Base-by-base conservation (phyloP, 192 early-diverging fungal species). In the Backusella psychrophila region DNA sequence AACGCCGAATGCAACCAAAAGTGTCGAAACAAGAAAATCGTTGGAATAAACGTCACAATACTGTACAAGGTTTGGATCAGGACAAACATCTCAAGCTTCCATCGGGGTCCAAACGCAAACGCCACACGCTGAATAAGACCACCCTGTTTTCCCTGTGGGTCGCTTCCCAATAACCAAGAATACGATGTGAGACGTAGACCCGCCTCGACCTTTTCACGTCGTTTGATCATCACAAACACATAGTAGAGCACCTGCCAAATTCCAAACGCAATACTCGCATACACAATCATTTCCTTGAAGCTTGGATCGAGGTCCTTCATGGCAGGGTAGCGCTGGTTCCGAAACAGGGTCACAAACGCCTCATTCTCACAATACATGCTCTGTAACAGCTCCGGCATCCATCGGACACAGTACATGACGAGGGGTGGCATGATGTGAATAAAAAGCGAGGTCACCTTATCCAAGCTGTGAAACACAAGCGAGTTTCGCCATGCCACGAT, bases 341-440 rank as follows among this genome's bases (percentile, higher is more conserved):
- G 77, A 7, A 76, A 78, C 5, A 52, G 11, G 11, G 38, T 71
- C 56, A 63, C 56, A 19, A 53, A 29, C 3, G 44, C 52, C 33
- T 65, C 42, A 6, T 39, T 31, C 4, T 72, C 70, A 63, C 56
- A 63, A 12, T 63, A 63, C 23, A 63, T 14, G 14, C 19, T n/a
- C 4, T 63, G 68, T 1, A 70, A 34, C 4, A 80, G 21, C 38
- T 71, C 74, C 49, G 82, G 81, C 41, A 90, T 69, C 91, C 91
- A 92, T 11, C 91, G 85, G 23, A 90, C 72, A 15, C 78, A 74
- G 71, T 90, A 92, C 0, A 85, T 77, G 7, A 88, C 78, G 31
- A 92, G 79, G 1, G 88, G 82, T 8, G 91, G 91, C 38, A 85
- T 80, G 69, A 92, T 89, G 71, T 92, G 91, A 59, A 92, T 89